Evolutionary conservation across 2,329 filamentous ascomycete species (phyloP).

Genomic region (Fusarium neocosmosporiellum): DNA sequence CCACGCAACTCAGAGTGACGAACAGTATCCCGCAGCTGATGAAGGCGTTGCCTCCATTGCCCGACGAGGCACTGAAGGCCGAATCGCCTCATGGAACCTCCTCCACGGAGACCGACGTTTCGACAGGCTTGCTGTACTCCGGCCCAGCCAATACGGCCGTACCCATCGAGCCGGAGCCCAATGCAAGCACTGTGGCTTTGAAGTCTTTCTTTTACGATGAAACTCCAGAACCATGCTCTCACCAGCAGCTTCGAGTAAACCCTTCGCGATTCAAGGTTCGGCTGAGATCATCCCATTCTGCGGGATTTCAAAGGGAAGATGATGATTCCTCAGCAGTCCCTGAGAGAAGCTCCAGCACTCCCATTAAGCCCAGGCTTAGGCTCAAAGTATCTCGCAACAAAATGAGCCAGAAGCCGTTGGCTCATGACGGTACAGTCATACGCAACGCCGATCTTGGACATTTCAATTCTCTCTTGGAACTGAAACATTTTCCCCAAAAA

Average conservation of each 20-base stretch:
- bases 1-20: constrained; percentile 57
- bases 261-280: constrained; percentile 46
- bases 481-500: constrained; percentile 36
- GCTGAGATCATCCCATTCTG: constrained; percentile 36
- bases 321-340: not conserved
- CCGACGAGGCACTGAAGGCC: constrained; percentile 41
- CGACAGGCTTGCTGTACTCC: constrained; percentile 18
- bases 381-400: constrained; percentile 50
- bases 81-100: constrained; percentile 5
- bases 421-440: constrained; percentile 24
- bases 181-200: not conserved
- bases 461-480: constrained; percentile 48
- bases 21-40: constrained; percentile 64
- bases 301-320: constrained; percentile 10
- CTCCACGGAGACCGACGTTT: constrained; percentile 8
- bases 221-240: not conserved
- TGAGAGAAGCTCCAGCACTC: constrained; percentile 18
- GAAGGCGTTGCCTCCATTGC: constrained; percentile 63
- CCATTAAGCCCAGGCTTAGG: constrained; percentile 38
- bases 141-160: constrained; percentile 20
- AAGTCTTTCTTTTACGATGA: constrained; percentile 1
- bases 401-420: constrained; percentile 32
- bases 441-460: constrained; percentile 45
- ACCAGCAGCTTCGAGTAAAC: constrained; percentile 10
- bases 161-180: not conserved